Evolutionary conservation across 1,284 basidiomycete species (phyloP).

Genomic region (Phellopilus nigrolimitatus): DNA sequence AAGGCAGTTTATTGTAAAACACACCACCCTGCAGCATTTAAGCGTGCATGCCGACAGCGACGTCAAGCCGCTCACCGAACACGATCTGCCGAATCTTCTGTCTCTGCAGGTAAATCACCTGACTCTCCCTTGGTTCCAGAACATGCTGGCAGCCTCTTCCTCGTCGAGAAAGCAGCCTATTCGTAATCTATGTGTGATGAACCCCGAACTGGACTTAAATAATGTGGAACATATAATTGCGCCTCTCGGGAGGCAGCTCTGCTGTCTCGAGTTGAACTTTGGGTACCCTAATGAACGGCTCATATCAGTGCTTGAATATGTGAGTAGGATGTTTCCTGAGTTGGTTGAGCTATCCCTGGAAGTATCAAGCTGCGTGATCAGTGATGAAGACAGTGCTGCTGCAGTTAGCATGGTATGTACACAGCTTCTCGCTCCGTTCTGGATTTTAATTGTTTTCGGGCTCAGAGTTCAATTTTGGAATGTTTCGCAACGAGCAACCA

Average conservation of each 20-base stretch:
- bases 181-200: slow-evolving; percentile 10
- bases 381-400: not conserved
- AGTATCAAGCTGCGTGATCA: slow-evolving; percentile 8
- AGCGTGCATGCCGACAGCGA: slow-evolving; percentile 7
- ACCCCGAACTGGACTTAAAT: slow-evolving; percentile 6
- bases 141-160: slow-evolving; percentile 2
- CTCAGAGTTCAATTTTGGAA: not conserved
- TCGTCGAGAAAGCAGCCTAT: slow-evolving; percentile 3
- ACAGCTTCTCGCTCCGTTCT: not conserved
- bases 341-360: slow-evolving; percentile 16
- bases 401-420: not conserved
- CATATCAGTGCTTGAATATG: slow-evolving; percentile 3
- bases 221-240: not conserved
- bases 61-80: slow-evolving; percentile 1
- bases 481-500: slow-evolving; percentile 7
- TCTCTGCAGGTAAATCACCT: slow-evolving; percentile 16
- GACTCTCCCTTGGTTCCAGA: slow-evolving; percentile 11
- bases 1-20: slow-evolving; percentile 4
- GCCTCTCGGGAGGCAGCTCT: slow-evolving; percentile 2
- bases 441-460: not conserved
- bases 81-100: slow-evolving; percentile 5
- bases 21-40: slow-evolving; percentile 2
- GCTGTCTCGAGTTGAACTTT: slow-evolving; percentile 17
- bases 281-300: slow-evolving; percentile 4
- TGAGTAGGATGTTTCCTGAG: slow-evolving; percentile 8